phyloP scores from a whole-genome alignment of 495 filamentous ascomycete genomes.

The Cladorrhinum samala region DNA sequence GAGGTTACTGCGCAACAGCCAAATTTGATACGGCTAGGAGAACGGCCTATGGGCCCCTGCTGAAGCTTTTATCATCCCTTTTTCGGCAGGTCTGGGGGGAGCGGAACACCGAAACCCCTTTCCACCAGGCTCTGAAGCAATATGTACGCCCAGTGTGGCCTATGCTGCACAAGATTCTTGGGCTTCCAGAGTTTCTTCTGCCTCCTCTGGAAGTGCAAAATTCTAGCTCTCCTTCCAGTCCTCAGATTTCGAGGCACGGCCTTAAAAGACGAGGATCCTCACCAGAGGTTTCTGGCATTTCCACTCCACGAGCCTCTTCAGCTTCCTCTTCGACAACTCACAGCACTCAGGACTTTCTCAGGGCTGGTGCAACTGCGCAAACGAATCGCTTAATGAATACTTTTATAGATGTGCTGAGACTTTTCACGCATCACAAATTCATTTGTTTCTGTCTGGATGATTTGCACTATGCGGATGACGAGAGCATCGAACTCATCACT shows the following conservation, averaged over 20 bases:
- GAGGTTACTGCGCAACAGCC: slow-evolving; percentile 75
- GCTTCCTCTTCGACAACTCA: slow-evolving; percentile 33
- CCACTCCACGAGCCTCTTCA: slow-evolving; percentile 6
- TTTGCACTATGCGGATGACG: slow-evolving; percentile 79
- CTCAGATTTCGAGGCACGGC: slow-evolving; percentile 16
- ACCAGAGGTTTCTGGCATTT: slow-evolving; percentile 27
- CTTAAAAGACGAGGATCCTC: slow-evolving; percentile 38
- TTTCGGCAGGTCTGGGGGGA: slow-evolving; percentile 91
- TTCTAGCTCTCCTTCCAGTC: slow-evolving; percentile 16
- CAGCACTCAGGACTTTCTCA: slow-evolving; percentile 63
- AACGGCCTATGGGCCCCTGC: slow-evolving; percentile 76
- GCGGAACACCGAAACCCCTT: slow-evolving; percentile 73
- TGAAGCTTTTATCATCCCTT: slow-evolving; percentile 71
- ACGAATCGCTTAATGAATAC: slow-evolving; percentile 76
- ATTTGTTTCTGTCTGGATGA: slow-evolving; percentile 83
- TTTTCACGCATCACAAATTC: slow-evolving; percentile 69
- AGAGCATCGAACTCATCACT: slow-evolving; percentile 71
- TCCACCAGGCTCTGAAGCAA: slow-evolving; percentile 67
- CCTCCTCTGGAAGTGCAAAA: slow-evolving; percentile 28
- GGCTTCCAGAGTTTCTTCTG: slow-evolving; percentile 70
- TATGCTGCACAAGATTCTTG: slow-evolving; percentile 67
- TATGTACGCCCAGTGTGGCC: slow-evolving; percentile 75
- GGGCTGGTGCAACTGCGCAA: slow-evolving; percentile 61
- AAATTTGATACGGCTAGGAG: slow-evolving; percentile 79
- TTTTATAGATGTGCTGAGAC: slow-evolving; percentile 74